Conservation (phyloP, 345 rosid genomes). For the Crucihimalaya himalaica region DNA sequence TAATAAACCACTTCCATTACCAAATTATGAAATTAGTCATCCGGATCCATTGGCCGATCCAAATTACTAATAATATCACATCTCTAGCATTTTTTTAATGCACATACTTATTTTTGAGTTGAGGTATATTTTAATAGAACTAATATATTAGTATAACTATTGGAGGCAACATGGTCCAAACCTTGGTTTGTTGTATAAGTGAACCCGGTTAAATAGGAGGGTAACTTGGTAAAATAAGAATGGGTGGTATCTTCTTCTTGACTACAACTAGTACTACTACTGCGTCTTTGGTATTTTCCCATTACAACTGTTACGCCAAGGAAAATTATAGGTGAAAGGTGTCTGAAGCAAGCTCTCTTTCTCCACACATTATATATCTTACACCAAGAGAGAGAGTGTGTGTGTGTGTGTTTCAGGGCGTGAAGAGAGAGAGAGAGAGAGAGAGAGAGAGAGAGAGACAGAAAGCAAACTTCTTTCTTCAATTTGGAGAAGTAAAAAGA, state of each 20-base stretch:
- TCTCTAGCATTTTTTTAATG: background rate
- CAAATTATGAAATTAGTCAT: background rate
- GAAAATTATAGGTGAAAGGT: constrained; percentile 12
- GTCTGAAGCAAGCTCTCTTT: constrained; percentile 29
- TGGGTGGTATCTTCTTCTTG: constrained; percentile 27
- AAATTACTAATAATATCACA: background rate
- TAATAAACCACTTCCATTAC: background rate
- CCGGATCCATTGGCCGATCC: background rate
- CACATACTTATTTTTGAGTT: background rate
- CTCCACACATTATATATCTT: constrained; percentile 14
- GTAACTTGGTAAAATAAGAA: constrained; percentile 5
- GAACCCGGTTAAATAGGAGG: background rate
- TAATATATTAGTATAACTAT: background rate
- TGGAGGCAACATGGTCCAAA: background rate
- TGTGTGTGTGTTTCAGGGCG: background rate
- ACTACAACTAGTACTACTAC: background rate
- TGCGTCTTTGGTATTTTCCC: constrained; percentile 21
- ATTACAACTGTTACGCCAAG: constrained; percentile 38
- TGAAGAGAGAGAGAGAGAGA: background rate
- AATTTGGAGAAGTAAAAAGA: background rate
- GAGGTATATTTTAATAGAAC: background rate
- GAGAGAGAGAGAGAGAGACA: constrained; percentile 12
- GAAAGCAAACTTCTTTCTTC: constrained; percentile 13
- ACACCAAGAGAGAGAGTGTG: background rate
- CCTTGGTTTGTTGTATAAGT: background rate